Percentiles rank a stretch among this genome's conserved stretches.
Evolutionary conservation across 106 monocot genomes (phyloP).

Genomic region (Platanthera zijinensis): DNA sequence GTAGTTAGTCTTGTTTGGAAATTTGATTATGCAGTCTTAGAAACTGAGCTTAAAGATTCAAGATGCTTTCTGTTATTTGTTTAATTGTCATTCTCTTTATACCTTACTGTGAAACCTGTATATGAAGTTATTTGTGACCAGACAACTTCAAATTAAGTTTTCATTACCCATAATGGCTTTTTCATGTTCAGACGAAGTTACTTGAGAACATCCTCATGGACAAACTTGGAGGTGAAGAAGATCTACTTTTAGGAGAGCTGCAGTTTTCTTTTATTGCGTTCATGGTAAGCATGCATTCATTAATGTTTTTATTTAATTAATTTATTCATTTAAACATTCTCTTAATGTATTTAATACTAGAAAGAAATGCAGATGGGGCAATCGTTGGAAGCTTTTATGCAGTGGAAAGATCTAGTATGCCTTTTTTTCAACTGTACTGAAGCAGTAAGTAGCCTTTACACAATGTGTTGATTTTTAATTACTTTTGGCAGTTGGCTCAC

Average conservation of each 20-base stretch:
- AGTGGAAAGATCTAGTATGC: constrained; percentile 85
- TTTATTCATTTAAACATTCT: not conserved
- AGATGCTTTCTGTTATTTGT: not conserved
- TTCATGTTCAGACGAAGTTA: constrained; percentile 53
- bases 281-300: constrained; percentile 33
- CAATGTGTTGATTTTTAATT: not conserved
- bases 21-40: not conserved
- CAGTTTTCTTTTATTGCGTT: constrained; percentile 92
- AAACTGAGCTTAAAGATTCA: not conserved
- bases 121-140: not conserved
- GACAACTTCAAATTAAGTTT: not conserved
- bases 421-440: constrained; percentile 79
- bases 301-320: not conserved
- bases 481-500: not conserved
- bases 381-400: constrained; percentile 92
- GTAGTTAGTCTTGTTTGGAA: not conserved
- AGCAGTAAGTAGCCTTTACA: constrained; percentile 58
- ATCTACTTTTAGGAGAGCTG: constrained; percentile 77
- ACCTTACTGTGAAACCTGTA: not conserved
- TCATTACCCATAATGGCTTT: not conserved
- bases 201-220: constrained; percentile 65
- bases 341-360: not conserved
- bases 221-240: constrained; percentile 60
- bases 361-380: constrained; percentile 75
- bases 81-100: not conserved